phyloP scores from a whole-genome alignment of 163 green algal species.

The Chlamydomonas reinhardtii region DNA sequence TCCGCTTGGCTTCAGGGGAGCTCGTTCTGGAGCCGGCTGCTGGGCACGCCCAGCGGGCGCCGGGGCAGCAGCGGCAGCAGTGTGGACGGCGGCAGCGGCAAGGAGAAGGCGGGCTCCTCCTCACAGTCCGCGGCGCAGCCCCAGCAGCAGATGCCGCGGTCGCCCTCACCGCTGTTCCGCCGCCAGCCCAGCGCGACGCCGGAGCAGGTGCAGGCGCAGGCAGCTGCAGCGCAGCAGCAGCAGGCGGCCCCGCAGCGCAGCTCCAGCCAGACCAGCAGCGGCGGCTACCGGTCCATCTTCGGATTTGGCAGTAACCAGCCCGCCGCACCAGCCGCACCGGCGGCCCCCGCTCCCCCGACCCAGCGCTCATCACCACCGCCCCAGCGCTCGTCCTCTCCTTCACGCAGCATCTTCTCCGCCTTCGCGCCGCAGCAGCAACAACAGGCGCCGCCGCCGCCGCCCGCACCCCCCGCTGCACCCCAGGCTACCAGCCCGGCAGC shows the following conservation, averaged over 20 bases:
- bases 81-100: slow-evolving; percentile 21
- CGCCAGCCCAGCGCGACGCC: neutral
- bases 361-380: neutral
- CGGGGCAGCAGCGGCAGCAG: slow-evolving; percentile 8
- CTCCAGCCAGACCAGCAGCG: neutral
- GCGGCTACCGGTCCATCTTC: slow-evolving; percentile 29
- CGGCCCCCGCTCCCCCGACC: too few relatives aligned
- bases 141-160: neutral
- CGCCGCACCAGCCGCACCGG: too few relatives aligned
- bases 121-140: too few relatives aligned
- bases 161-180: neutral
- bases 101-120: neutral
- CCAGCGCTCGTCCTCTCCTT: too few relatives aligned
- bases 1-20: neutral
- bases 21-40: slow-evolving; percentile 33
- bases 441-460: neutral
- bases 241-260: too few relatives aligned
- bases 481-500: neutral
- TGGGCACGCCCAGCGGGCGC: neutral
- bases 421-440: neutral
- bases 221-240: neutral
- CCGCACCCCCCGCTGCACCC: neutral
- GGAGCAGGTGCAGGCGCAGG: slow-evolving; percentile 3
- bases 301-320: neutral
- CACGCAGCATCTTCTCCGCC: neutral